phyloP scores from a whole-genome alignment of 169 alveolate species.

The Cryptosporidium ryanae region DNA sequence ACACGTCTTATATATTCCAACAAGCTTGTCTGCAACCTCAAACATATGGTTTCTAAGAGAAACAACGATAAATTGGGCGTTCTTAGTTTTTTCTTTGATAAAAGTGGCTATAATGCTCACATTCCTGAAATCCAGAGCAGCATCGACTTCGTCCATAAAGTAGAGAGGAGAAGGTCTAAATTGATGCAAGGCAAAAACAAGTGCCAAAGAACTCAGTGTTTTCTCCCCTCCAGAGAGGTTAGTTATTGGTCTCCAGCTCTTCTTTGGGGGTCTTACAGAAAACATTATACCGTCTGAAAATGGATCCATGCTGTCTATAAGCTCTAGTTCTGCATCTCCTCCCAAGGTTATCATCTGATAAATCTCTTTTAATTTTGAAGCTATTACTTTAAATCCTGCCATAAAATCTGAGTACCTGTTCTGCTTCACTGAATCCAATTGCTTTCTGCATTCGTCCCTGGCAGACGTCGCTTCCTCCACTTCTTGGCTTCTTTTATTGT shows the following conservation, averaged over 20 bases:
- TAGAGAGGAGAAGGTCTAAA: constrained; percentile 98
- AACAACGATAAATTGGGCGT: constrained; percentile 97
- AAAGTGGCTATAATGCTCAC: constrained; percentile 91
- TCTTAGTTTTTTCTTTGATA: constrained; percentile 91
- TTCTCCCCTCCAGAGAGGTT: constrained; percentile 98
- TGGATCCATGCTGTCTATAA: constrained; percentile 95
- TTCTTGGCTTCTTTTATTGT: constrained; percentile 28
- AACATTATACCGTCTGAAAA: constrained; percentile 97
- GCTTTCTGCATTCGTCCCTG: constrained; percentile 63
- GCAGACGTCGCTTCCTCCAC: constrained; percentile 71
- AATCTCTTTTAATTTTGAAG: constrained; percentile 88
- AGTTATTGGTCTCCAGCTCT: constrained; percentile 97
- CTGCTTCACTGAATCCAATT: constrained; percentile 11
- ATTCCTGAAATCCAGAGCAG: constrained; percentile 98
- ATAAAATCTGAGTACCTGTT: constrained; percentile 80
- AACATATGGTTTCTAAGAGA: constrained; percentile 96
- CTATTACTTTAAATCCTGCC: constrained; percentile 84
- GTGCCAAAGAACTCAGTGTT: constrained; percentile 95
- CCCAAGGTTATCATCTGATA: constrained; percentile 92
- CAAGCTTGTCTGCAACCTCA: constrained; percentile 92
- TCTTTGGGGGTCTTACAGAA: constrained; percentile 97
- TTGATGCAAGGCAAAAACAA: constrained; percentile 98
- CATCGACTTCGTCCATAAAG: constrained; percentile 99
- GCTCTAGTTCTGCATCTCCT: constrained; percentile 99
- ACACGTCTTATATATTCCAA: constrained; percentile 93